Evolutionary conservation across 257 asterid species (phyloP), one percentile per base, ranked within the genome.

Genomic region (Ilex aquifolium): DNA sequence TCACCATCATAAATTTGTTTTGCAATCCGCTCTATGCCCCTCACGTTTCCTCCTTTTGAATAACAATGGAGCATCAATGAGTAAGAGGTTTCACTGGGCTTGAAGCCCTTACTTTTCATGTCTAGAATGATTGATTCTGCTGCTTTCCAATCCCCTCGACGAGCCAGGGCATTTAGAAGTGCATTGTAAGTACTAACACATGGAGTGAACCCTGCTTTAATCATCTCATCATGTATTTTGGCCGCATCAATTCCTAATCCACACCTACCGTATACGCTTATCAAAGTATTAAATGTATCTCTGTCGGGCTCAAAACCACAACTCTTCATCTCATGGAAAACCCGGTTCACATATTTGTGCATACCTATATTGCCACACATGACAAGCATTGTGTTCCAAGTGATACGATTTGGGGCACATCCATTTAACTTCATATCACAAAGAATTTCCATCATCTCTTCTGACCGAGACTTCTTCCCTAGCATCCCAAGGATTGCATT

Each of bases 341-440:
- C 88, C 13, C 68, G 84, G 66, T 69, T 87, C 56, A 89, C 93
- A 66, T 89, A 69, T 64, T 81, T 77, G 32, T 82, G 88, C 99
- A 85, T 87, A 62, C 99, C 97, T 71, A 57, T 83, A 68, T 72
- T 80, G 17, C 99, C 99, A 71, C 96, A 87, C 83, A 89, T 75
- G 31, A 88, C 82, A 66, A 92, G 94, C 82, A 89, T 74, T 6
- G 96, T 87, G 69, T 89, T 89, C 99, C 99, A 92, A n/a, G 99
- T 92, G 31, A 87, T 72, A 62, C 85, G 94, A 69, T 89, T 82
- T 40, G 99, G 96, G 7, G 65, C 74, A 67, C 96, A 89, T 12
- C 95, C 99, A 58, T 81, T 87, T 44, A 72, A 55, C 80, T 89
- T 92, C 99, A 92, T 89, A 42, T 89, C 97, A 27, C 68, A 66